Evolutionary conservation across 2,329 filamentous ascomycete species (phyloP).

Genomic region (Tolypocladium ovalisporum): DNA sequence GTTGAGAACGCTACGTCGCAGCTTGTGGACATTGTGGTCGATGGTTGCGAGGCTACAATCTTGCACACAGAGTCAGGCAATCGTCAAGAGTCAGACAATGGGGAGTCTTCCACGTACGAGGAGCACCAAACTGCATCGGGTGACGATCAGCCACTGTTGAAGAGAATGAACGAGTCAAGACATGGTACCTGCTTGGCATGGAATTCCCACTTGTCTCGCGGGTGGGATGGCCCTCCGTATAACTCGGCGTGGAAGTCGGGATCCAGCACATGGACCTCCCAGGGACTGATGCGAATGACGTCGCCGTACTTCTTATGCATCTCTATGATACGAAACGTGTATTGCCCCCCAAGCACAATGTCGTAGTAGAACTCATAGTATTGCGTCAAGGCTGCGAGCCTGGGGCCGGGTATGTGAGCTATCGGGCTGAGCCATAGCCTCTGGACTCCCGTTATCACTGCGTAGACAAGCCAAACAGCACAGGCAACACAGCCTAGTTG

Average conservation of each 20-base stretch:
- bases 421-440: slow-evolving; percentile 27
- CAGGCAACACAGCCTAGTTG: slow-evolving; percentile 13
- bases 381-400: slow-evolving; percentile 25
- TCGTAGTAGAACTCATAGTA: slow-evolving; percentile 34
- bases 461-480: slow-evolving; percentile 17
- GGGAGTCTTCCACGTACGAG: slow-evolving; percentile 12
- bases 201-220: slow-evolving; percentile 22
- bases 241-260: slow-evolving; percentile 28
- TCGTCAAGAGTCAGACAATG: not conserved
- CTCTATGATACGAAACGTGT: slow-evolving; percentile 27
- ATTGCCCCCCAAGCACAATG: slow-evolving; percentile 27
- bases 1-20: slow-evolving; percentile 22
- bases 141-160: slow-evolving; percentile 3
- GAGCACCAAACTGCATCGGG: slow-evolving; percentile 18
- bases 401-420: slow-evolving; percentile 26
- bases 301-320: slow-evolving; percentile 31
- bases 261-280: slow-evolving; percentile 27
- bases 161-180: too few species aligned
- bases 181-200: slow-evolving; percentile 21
- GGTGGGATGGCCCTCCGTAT: slow-evolving; percentile 19
- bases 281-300: slow-evolving; percentile 27
- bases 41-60: slow-evolving; percentile 22
- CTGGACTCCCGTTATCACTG: slow-evolving; percentile 15
- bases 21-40: slow-evolving; percentile 21
- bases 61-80: slow-evolving; percentile 4